A percentile compares a stretch with the other conserved stretches of the same genome.
These are phyloP conservation scores for Collybiopsis luxurians DNA, from an alignment of 768 basidiomycete species.

Conservation along the genomic window DNA sequence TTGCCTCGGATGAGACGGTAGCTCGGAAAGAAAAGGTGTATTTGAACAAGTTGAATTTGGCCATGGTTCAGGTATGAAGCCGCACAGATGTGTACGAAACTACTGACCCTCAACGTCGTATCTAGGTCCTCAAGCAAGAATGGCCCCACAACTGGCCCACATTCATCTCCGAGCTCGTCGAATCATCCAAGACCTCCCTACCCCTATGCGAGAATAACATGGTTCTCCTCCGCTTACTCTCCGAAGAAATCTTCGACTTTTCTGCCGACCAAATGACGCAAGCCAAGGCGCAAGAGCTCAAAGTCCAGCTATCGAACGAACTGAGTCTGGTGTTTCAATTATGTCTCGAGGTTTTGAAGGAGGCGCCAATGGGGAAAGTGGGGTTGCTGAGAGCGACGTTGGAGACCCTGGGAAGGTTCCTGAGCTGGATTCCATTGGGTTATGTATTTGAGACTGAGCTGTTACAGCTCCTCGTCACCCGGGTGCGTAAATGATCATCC, in stretches of 20 bases:
- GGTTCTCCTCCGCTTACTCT: conserved; percentile 72
- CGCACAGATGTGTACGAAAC: not conserved
- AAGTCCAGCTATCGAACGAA: conserved; percentile 74
- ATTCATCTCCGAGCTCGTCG: conserved; percentile 76
- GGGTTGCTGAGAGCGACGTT: conserved; percentile 70
- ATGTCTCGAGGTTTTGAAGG: conserved; percentile 77
- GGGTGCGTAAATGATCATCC: not conserved
- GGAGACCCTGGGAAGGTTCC: conserved; percentile 70
- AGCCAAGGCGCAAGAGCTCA: conserved; percentile 72
- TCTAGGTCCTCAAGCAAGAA: conserved; percentile 76
- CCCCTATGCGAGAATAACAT: conserved; percentile 84
- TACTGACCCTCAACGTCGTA: conserved; percentile 1
- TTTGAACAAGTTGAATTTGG: conserved; percentile 74
- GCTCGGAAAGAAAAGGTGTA: conserved; percentile 68
- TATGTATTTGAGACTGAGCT: not conserved
- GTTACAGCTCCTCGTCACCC: not conserved
- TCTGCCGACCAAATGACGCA: conserved; percentile 79
- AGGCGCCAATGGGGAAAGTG: conserved; percentile 56
- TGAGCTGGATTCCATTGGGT: conserved; percentile 68
- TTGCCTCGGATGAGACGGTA: conserved; percentile 62
- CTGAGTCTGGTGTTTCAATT: conserved; percentile 76
- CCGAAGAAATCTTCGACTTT: conserved; percentile 79
- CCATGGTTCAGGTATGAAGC: conserved; percentile 60
- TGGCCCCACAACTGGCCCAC: conserved; percentile 84
- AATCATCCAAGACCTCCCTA: conserved; percentile 74